phyloP scores from a whole-genome alignment of 73 alveolate species.

The Blepharisma japonicum region DNA sequence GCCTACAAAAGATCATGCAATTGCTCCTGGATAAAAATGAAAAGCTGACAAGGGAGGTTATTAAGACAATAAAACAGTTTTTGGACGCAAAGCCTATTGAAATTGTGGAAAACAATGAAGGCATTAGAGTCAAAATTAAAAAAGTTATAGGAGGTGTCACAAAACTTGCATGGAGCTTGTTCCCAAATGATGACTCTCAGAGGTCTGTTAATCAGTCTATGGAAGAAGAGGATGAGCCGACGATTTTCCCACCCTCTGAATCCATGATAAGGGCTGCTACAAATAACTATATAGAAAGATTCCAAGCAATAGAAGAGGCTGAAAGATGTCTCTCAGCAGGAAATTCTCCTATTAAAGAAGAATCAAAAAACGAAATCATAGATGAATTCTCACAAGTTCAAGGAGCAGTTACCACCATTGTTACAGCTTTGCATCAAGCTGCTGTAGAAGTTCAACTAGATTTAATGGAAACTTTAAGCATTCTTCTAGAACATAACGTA shows the following conservation, averaged over 20 bases:
- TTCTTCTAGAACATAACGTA: not conserved
- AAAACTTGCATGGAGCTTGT: conserved; percentile 25
- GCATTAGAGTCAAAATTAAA: not conserved
- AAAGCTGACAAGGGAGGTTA: not conserved
- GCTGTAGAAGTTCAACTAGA: not conserved
- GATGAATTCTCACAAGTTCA: not conserved
- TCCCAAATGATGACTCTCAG: conserved; percentile 21
- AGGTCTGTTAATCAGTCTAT: not conserved
- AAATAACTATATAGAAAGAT: not conserved
- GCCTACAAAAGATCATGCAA: not conserved
- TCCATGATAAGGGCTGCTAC: not conserved
- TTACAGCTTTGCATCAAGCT: not conserved
- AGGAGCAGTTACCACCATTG: conserved; percentile 1
- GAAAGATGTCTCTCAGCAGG: conserved; percentile 20
- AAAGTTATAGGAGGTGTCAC: conserved; percentile 23
- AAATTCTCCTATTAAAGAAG: conserved; percentile 7
- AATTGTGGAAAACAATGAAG: not conserved
- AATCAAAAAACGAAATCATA: not conserved
- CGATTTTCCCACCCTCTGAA: conserved; percentile 17
- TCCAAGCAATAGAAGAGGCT: not conserved
- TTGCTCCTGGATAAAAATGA: not conserved
- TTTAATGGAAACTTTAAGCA: not conserved
- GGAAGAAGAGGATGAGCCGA: conserved; percentile 19
- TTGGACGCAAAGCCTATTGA: not conserved
- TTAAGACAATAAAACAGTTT: not conserved